Base-by-base conservation (phyloP, 352 stramenopile species). In the Globisporangium irregulare region DNA sequence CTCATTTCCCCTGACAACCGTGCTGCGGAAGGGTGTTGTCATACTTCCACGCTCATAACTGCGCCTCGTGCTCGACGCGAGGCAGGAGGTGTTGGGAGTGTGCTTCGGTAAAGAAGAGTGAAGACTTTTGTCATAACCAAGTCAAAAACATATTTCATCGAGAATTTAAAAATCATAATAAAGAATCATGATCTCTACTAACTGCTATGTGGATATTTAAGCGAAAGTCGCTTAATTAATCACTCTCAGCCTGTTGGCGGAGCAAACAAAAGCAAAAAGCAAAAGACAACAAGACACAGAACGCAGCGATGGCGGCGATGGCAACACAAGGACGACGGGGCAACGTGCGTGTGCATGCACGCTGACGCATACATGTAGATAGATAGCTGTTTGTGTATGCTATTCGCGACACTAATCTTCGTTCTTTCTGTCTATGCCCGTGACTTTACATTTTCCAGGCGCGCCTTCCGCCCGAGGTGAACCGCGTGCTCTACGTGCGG, bases 391-490 rank as follows among this genome's bases (percentile, higher is more conserved):
- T 12, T 25, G 18, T 20, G 8, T 27, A 43, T 25, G 20, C 29
- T 20, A 9, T 27, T 7, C 1, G 8, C 3, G 3, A 8, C 8
- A n/a, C 27, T 41, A 20, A 27, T 18, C 22, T 0, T 12, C 4
- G 18, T 5, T 36, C 12, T 34, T 12, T 59, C 54, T 41, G 12
- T 36, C 20, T 36, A 7, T 22, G 43, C 7, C 22, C 15, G 0
- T 22, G 0, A 3, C 34, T 63, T 12, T 29, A 20, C 3, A 3
- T 20, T 10, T 5, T 50, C 22, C 78, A 95, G 88, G 84, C 81
- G 34, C 88, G 95, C 25, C 86, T 99, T 14, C 97, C 98, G 27
- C 98, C 98, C 9, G 98, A 99, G 82, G 98, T 99, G 12, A 99
- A 99, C 80, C 91, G 97, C 46, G 97, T 99, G 63, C 73, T 99